phyloP scores from a whole-genome alignment of 345 rosid species.

The Combretum micranthum region DNA sequence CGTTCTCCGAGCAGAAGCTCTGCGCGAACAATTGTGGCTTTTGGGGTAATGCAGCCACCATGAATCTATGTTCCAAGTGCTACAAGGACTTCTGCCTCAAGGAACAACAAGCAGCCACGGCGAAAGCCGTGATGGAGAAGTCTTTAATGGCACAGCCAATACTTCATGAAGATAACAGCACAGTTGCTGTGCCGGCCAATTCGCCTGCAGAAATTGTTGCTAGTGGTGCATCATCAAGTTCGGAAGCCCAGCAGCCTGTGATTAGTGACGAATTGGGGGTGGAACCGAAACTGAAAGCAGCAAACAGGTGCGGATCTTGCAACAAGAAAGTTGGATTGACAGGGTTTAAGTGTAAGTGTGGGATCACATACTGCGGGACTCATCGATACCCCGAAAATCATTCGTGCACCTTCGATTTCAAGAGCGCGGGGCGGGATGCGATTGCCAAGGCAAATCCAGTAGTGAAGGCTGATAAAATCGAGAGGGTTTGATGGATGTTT shows the following conservation, averaged over 20 bases:
- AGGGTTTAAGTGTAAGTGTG: slow-evolving; percentile 83
- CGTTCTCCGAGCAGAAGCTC: slow-evolving; percentile 59
- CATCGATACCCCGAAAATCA: slow-evolving; percentile 89
- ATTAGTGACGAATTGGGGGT: neutral
- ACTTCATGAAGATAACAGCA: neutral
- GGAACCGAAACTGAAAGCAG: slow-evolving; percentile 16
- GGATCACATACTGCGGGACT: slow-evolving; percentile 57
- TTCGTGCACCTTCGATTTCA: slow-evolving; percentile 68
- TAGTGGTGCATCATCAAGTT: neutral
- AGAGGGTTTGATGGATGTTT: slow-evolving; percentile 40
- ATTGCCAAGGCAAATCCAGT: slow-evolving; percentile 77
- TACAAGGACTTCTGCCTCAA: slow-evolving; percentile 44
- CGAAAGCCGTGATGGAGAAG: slow-evolving; percentile 58
- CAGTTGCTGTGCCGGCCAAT: neutral
- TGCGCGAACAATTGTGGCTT: slow-evolving; percentile 83
- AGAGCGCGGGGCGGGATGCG: slow-evolving; percentile 49
- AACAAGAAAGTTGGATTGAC: slow-evolving; percentile 73
- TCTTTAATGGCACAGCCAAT: slow-evolving; percentile 27
- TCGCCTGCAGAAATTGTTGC: neutral
- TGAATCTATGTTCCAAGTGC: slow-evolving; percentile 89
- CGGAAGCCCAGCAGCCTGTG: neutral
- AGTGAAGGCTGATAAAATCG: slow-evolving; percentile 67
- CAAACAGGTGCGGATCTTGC: slow-evolving; percentile 56
- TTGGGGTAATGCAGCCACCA: slow-evolving; percentile 69
- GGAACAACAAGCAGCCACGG: slow-evolving; percentile 55